Evolutionary conservation across 345 rosid genomes (phyloP).

Genomic region (Cardamine resedifolia): DNA sequence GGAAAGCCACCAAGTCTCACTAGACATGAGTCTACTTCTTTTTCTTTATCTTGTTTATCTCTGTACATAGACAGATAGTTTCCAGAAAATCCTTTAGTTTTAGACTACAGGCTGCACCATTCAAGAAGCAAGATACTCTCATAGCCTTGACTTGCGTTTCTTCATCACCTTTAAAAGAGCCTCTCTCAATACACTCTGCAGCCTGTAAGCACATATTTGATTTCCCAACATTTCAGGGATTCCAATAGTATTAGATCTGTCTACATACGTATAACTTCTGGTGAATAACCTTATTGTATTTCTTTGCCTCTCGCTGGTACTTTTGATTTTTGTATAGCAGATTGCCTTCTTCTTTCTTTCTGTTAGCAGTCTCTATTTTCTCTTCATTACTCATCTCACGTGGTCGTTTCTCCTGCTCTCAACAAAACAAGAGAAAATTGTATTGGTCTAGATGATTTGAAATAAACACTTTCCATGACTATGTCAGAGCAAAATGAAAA

Average conservation of each 20-base stretch:
- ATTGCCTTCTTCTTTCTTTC: conserved; percentile 63
- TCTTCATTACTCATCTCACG: conserved; percentile 53
- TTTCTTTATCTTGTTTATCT: not conserved
- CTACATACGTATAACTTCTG: not conserved
- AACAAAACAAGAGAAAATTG: not conserved
- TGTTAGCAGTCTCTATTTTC: conserved; percentile 50
- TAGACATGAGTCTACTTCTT: not conserved
- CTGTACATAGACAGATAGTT: not conserved
- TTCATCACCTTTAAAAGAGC: conserved; percentile 47
- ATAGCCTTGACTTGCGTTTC: conserved; percentile 38
- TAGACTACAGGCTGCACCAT: not conserved
- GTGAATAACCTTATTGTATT: conserved; percentile 53
- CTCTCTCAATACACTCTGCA: conserved; percentile 51
- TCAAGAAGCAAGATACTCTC: conserved; percentile 4
- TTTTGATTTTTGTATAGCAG: conserved; percentile 52
- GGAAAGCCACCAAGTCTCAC: not conserved
- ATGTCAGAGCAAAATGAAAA: not conserved
- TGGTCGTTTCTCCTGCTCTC: conserved; percentile 44
- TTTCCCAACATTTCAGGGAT: not conserved
- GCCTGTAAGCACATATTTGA: conserved; percentile 40
- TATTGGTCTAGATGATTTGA: not conserved
- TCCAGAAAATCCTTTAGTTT: not conserved
- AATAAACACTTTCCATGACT: not conserved
- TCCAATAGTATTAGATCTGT: not conserved
- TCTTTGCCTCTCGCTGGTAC: conserved; percentile 51